These are phyloP conservation scores for Cadophora sp. DNA, from an alignment of 2,329 filamentous ascomycete species.

Conservation along the genomic window DNA sequence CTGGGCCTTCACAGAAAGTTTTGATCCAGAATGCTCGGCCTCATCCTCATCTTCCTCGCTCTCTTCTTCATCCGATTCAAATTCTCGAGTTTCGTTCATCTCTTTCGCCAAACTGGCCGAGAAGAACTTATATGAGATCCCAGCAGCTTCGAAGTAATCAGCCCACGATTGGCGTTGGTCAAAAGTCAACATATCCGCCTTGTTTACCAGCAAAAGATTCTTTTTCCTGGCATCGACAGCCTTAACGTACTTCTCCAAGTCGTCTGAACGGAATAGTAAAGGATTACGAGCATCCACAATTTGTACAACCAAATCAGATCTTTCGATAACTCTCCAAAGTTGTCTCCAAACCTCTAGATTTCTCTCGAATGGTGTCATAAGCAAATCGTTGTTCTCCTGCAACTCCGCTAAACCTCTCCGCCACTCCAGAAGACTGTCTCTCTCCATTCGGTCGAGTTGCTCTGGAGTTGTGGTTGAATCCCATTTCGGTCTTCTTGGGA, in stretches of 20 bases:
- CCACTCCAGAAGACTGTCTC: conserved; percentile 85
- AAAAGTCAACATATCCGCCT: conserved; percentile 97
- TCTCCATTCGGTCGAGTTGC: conserved; percentile 80
- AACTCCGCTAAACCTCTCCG: conserved; percentile 88
- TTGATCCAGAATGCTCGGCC: conserved; percentile 27
- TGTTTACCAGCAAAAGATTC: conserved; percentile 94
- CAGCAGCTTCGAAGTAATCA: conserved; percentile 78
- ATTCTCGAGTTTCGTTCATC: conserved; percentile 74
- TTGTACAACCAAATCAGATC: conserved; percentile 94
- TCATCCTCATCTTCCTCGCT: conserved; percentile 29
- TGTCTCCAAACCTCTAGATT: conserved; percentile 99
- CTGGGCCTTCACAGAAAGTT: conserved; percentile 45
- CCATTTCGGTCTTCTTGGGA: conserved; percentile 90
- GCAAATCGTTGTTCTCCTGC: conserved; percentile 89
- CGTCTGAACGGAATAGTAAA: conserved; percentile 90
- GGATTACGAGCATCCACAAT: conserved; percentile 98
- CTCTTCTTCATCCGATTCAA: conserved; percentile 54
- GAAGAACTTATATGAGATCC: conserved; percentile 94
- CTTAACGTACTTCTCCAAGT: conserved; percentile 93
- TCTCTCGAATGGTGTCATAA: conserved; percentile 97
- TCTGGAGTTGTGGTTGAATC: conserved; percentile 82
- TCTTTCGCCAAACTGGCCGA: conserved; percentile 93
- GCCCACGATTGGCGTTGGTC: conserved; percentile 86
- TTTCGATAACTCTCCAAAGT: conserved; percentile 96
- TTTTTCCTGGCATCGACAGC: conserved; percentile 87